A percentile compares a stretch with the other conserved stretches of the same genome.
phyloP scores from a whole-genome alignment of 2,329 filamentous ascomycete species.

The Aureobasidium subglaciale region DNA sequence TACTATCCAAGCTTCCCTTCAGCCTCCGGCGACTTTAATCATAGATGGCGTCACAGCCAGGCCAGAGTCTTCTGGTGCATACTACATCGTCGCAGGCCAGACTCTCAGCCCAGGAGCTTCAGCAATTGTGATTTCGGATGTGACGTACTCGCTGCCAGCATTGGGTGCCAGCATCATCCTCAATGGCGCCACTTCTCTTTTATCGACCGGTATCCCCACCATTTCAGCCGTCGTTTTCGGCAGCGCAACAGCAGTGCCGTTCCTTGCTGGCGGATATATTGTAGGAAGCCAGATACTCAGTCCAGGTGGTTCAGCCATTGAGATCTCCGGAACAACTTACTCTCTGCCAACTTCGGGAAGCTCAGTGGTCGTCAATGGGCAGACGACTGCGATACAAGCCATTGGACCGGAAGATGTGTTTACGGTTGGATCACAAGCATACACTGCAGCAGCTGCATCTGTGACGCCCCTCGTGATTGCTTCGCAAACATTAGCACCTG shows the following conservation, averaged over 20 bases:
- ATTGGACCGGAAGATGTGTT: not conserved
- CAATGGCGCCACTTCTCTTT: not conserved
- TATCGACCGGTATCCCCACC: not conserved
- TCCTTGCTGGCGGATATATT: not conserved
- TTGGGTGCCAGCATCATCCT: not conserved
- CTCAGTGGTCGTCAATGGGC: not conserved
- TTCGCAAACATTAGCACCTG: conserved; percentile 4
- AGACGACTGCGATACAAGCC: not conserved
- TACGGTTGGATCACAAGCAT: not conserved
- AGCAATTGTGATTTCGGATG: not conserved
- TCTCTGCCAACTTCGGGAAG: not conserved
- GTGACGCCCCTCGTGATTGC: not conserved
- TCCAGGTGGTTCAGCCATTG: not conserved
- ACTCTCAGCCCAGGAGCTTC: not conserved
- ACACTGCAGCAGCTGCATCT: not conserved
- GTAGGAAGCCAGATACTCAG: not conserved
- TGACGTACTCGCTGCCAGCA: not conserved
- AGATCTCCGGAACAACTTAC: not conserved
- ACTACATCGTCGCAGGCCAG: not conserved
- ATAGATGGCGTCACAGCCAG: not conserved
- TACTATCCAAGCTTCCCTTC: not conserved
- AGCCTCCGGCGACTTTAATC: not conserved
- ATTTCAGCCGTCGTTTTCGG: not conserved
- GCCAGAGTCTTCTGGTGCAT: conserved; percentile 4
- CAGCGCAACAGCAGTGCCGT: not conserved